phyloP scores from a whole-genome alignment of 192 early-diverging fungal genomes.

The Kickxella alabastrina region DNA sequence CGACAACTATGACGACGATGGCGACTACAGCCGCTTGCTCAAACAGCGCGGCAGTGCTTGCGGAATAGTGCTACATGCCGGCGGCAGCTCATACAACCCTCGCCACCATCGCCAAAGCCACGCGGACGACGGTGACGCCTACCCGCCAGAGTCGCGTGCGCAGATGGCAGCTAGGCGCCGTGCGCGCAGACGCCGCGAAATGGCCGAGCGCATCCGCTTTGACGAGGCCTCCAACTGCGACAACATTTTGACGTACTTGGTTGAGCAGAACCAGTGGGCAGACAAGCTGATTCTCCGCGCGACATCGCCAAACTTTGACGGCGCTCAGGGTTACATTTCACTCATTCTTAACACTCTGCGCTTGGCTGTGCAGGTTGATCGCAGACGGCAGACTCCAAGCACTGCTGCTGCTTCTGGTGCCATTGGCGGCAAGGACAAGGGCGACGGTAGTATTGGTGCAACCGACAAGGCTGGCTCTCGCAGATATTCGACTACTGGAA shows the following conservation, averaged over 20 bases:
- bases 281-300: constrained; percentile 46
- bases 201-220: constrained; percentile 39
- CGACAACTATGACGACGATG: not conserved
- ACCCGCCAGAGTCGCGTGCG: constrained; percentile 6
- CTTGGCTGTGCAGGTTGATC: constrained; percentile 41
- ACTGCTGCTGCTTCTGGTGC: not conserved
- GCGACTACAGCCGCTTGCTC: not conserved
- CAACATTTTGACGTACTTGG: constrained; percentile 43
- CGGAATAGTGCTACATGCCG: not conserved
- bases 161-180: constrained; percentile 19
- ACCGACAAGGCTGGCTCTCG: not conserved
- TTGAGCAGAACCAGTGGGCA: constrained; percentile 45
- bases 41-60: constrained; percentile 4
- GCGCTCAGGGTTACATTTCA: constrained; percentile 42
- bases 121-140: not conserved
- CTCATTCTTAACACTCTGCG: constrained; percentile 51
- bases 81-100: not conserved
- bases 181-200: constrained; percentile 22
- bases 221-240: constrained; percentile 50
- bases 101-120: not conserved
- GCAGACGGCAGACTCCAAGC: constrained; percentile 10
- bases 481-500: not conserved
- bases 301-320: constrained; percentile 39
- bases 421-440: not conserved
- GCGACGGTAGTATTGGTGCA: too few relatives aligned